Evolutionary conservation across 108 stramenopile species (phyloP), one percentile per base, ranked within the genome.

Genomic region (Aureococcus anophagefferens): DNA sequence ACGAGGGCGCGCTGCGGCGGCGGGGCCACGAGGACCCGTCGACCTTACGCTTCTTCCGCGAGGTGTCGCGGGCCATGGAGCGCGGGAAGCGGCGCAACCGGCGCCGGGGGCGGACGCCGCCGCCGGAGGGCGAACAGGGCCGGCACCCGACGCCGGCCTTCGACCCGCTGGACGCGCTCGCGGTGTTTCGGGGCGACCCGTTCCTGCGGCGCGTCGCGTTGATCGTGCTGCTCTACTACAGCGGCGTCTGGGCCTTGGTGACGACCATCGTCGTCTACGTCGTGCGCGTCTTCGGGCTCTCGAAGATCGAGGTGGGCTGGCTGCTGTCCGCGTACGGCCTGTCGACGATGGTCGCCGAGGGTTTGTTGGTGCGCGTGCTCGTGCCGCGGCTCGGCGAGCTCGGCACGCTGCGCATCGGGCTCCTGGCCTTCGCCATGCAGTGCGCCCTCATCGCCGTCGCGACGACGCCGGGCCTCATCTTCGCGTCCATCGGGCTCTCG

Each of bases 301-400:
- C 82, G 29, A 91, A 89, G 4, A 80, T 91, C 69, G 74, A 85
- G 69, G 77, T 96, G 32, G 95, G 95, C 33, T 90, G 94, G 79
- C 83, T 96, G 46, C 91, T 96, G 89, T 84, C 87, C 14, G 89
- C 90, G 5, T 84, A 93, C 72, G 95, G 95, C 45, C 72, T 94
- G 46, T 90, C 87, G 66, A 96, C 95, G 65, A 94, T 96, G 93
- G 62, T 96, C 3, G 86, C 92, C 28, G 95, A 96, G 82, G 93
- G 91, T 21, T 86, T 95, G 30, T 73, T 95, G 74, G 90, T 93
- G 0, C 81, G 94, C n/a, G 72, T 90, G 33, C 68, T 88, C 36
- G 91, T 95, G 0, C 94, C 94, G 4, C 46, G 77, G 29, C 33
- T 92, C 66, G 94, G 94, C 33, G 94, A 95, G 75, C 86, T 86